Evolutionary conservation across 2,329 filamentous ascomycete species (phyloP), one percentile per base, ranked within the genome.

Genomic region (Emergomyces pasteurianus): DNA sequence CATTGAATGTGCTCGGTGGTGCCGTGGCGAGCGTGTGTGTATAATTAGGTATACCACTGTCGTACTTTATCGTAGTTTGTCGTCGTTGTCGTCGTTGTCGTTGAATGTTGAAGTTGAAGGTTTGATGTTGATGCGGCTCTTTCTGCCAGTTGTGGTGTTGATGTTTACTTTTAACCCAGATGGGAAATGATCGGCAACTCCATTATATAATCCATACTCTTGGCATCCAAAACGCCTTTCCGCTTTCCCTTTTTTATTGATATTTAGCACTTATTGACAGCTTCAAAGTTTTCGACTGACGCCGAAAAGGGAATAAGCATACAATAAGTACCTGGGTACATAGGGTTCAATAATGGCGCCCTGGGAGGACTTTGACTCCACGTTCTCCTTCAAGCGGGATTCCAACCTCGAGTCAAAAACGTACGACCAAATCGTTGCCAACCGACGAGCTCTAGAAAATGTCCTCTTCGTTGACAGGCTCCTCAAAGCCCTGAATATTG

Each of bases 401-500:
- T 83, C 83, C 62, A 80, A 82, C 2, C 89, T 89, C 72, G 82
- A 85, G 68, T 79, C 83, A 61, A 80, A 81, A 63, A 73, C 81
- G 38, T 76, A 84, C 60, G 80, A 86, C 55, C 81, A 84, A 55
- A 89, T 91, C 60, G 80, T 87, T 62, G 76, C 79, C 36, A 83
- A 83, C 69, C 86, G 89, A 66, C 87, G 86, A 68, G 81, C 76
- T 56, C 79, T 91, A 23, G 84, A 86, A 63, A 86, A 87, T 66
- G 78, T 81, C 61, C 82, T 92, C 61, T 95, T 94, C 74, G 86
- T 92, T 69, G 90, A 95, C 72, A 84, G 87, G 59, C 83, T 95
- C 47, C 77, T 94, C 63, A 83, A 82, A 60, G 80, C 86, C 0
- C 77, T 92, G 34, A 84, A 87, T 34, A 82, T 94, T 61, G 80